phyloP scores from a whole-genome alignment of 306 rosid species.

The Rosa lucieae region DNA sequence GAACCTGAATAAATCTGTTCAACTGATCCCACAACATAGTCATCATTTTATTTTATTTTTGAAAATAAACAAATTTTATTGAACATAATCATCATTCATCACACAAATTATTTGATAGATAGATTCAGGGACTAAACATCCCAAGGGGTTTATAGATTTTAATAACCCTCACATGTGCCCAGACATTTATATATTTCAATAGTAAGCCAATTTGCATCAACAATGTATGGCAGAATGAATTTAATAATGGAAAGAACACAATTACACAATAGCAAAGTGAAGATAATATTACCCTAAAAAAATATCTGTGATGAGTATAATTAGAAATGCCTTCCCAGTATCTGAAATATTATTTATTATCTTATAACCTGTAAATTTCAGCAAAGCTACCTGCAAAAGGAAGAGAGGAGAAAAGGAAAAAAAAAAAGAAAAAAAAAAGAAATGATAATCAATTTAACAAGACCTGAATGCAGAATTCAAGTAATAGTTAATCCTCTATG shows the following conservation, averaged over 20 bases:
- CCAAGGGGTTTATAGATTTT: not conserved
- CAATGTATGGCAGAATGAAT: not conserved
- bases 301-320: slow-evolving; percentile 84
- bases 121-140: not conserved
- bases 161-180: not conserved
- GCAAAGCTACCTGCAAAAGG: slow-evolving; percentile 91
- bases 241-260: not conserved
- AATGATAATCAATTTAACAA: slow-evolving; percentile 10
- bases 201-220: not conserved
- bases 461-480: not conserved
- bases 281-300: slow-evolving; percentile 75
- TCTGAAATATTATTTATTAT: slow-evolving; percentile 85
- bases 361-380: slow-evolving; percentile 95
- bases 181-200: not conserved
- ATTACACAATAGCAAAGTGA: not conserved
- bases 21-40: not conserved
- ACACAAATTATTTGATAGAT: not conserved
- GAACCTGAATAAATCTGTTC: not conserved
- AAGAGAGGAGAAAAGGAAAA: slow-evolving; percentile 36
- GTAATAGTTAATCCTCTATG: not conserved
- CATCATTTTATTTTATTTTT: no score
- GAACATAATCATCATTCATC: not conserved
- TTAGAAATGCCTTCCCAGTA: slow-evolving; percentile 93
- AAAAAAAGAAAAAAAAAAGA: slow-evolving; percentile 13
- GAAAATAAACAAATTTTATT: no score